phyloP scores from a whole-genome alignment of 805 yeast species.

The Yamadazyma scolyti region DNA sequence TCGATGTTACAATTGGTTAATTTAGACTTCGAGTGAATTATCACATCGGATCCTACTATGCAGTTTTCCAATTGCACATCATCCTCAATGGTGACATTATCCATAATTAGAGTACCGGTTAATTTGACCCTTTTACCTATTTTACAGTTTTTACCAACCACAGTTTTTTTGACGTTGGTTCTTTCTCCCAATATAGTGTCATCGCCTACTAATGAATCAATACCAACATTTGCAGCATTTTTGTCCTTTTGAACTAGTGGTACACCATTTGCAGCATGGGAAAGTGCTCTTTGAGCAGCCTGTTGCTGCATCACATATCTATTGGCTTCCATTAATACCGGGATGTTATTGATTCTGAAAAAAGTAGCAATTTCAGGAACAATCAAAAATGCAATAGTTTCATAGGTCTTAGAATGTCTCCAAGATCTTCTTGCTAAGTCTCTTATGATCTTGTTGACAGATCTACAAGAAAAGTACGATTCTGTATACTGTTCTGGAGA shows the following conservation, averaged over 20 bases:
- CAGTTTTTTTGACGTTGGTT: constrained; percentile 82
- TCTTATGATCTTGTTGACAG: constrained; percentile 68
- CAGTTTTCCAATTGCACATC: constrained; percentile 83
- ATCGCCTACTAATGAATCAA: constrained; percentile 77
- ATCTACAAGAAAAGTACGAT: constrained; percentile 39
- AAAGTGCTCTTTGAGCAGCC: constrained; percentile 30
- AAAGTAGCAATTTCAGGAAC: constrained; percentile 70
- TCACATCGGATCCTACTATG: constrained; percentile 69
- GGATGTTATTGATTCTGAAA: constrained; percentile 71
- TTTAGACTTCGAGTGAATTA: constrained; percentile 60
- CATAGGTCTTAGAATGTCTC: constrained; percentile 62
- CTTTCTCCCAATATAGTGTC: constrained; percentile 70
- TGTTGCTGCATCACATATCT: constrained; percentile 66
- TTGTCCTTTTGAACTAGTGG: constrained; percentile 35
- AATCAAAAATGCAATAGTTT: constrained; percentile 64
- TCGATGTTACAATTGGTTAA: constrained; percentile 84
- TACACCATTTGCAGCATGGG: constrained; percentile 14
- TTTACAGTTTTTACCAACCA: constrained; percentile 67
- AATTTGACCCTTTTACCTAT: constrained; percentile 87
- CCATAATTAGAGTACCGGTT: constrained; percentile 78
- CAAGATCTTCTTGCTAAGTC: constrained; percentile 90
- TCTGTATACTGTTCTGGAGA: constrained; percentile 30
- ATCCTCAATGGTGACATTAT: constrained; percentile 70
- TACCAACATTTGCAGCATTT: constrained; percentile 73
- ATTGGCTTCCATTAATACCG: constrained; percentile 87